These are phyloP conservation scores for Paramyrothecium roridum DNA, from an alignment of 2,329 filamentous ascomycete genomes.

Conservation along the genomic window DNA sequence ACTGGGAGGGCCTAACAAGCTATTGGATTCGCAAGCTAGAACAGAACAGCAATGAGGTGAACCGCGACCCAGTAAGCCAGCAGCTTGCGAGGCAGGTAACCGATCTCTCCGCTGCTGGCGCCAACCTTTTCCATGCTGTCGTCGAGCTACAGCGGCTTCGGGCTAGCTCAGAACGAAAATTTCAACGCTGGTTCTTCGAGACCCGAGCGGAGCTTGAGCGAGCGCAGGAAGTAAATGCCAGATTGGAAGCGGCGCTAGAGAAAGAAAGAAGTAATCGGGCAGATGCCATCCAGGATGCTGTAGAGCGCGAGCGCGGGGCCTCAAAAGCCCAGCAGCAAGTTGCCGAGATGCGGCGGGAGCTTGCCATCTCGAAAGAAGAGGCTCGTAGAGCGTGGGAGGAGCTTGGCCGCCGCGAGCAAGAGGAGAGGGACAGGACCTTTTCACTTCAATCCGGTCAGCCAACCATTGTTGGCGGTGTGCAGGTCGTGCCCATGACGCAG, in stretches of 20 bases:
- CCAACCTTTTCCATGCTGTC: slow-evolving; percentile 95
- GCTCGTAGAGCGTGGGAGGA: slow-evolving; percentile 96
- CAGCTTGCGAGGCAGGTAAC: slow-evolving; percentile 93
- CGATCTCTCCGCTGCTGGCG: slow-evolving; percentile 93
- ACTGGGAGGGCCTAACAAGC: slow-evolving; percentile 95
- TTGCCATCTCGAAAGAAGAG: slow-evolving; percentile 94
- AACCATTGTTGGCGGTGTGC: slow-evolving; percentile 86
- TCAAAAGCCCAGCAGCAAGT: slow-evolving; percentile 76
- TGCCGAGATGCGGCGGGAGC: slow-evolving; percentile 87
- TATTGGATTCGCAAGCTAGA: slow-evolving; percentile 96
- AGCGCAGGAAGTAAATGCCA: slow-evolving; percentile 74
- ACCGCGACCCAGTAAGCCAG: slow-evolving; percentile 76
- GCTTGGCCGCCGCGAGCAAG: slow-evolving; percentile 85
- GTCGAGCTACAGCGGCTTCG: slow-evolving; percentile 92
- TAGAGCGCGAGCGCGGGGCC: slow-evolving; percentile 66
- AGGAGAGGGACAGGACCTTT: slow-evolving; percentile 81
- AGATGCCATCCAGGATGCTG: slow-evolving; percentile 63
- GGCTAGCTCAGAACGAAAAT: slow-evolving; percentile 94
- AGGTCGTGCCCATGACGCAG: slow-evolving; percentile 90
- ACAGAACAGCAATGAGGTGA: slow-evolving; percentile 82
- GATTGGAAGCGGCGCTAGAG: slow-evolving; percentile 73
- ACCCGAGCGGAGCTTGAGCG: slow-evolving; percentile 85
- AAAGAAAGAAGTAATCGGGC: slow-evolving; percentile 69
- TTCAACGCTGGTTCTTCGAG: slow-evolving; percentile 98
- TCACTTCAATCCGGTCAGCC: slow-evolving; percentile 86